Base-by-base conservation (phyloP, 2,329 filamentous ascomycete genomes). In the Apiospora rasikravindrae region DNA sequence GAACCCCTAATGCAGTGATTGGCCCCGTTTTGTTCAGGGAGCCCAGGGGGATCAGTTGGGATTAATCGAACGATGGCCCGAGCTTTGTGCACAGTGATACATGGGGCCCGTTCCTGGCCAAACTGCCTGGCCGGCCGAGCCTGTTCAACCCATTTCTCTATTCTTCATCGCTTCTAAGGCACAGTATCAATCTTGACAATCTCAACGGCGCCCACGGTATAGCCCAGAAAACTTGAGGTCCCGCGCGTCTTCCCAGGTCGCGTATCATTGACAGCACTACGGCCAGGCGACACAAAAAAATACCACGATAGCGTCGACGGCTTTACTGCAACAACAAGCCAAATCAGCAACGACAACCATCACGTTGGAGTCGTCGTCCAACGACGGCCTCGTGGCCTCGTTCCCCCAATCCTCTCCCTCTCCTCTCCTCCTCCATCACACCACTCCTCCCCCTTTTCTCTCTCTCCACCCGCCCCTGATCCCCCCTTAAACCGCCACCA, bases 401-500 rank as follows among this genome's bases (percentile, higher is more conserved):
- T 51, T 24, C 19, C 29, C 68, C 64, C 64, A 14, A 42, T 64
- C 57, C 33, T 64, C 57, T 22, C 10, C 45, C 45, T 49, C 45
- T 11, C 14, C 49, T 51, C 45, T 19, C 6, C 24, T 6, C 6
- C 51, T 33, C 40, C 66, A 26, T 68, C 40, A 44, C 66, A 68
- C 40, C 66, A 68, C 49, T n/a, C 8, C 16, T 37, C 29, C 53
- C 29, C 53, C 29, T 33, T 61, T 61, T 61, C 45, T 49, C 45
- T 49, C 53, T 10, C 33, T 26, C 16, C 47, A 14, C 67, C 69
- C 45, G 44, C 70, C 66, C 67, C 66, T 33, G 2, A 61, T 70
- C n/a, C 69, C 49, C 61, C 70, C 70, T 64, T 29, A 74, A 72
- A 80, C 79, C 80, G 80, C 75, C 78, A 81, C 77, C 75, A 81